A percentile compares a stretch with the other conserved stretches of the same genome.
phyloP scores from a whole-genome alignment of 768 basidiomycete genomes.

The Tylopilus intermedius region DNA sequence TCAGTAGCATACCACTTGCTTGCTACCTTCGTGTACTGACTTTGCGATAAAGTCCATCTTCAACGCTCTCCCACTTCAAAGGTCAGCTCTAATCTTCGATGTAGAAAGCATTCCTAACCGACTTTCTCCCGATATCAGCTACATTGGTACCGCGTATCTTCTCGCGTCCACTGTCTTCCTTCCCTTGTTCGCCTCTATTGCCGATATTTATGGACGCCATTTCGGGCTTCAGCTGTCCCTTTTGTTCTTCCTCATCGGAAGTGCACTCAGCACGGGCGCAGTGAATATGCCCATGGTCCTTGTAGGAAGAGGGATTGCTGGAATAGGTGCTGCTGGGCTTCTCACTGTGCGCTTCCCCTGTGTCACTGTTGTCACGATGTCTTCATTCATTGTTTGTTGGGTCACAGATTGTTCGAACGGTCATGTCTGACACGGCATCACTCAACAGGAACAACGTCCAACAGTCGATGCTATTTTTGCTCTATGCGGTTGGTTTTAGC shows the following conservation, averaged over 20 bases:
- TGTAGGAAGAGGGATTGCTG: too few species aligned
- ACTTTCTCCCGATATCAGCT: slow-evolving; percentile 24
- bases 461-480: slow-evolving; percentile 36
- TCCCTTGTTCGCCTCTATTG: slow-evolving; percentile 45
- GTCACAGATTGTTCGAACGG: slow-evolving; percentile 36
- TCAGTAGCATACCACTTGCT: neutral
- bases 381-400: neutral
- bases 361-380: too few species aligned
- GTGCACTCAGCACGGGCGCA: slow-evolving; percentile 6
- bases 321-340: slow-evolving; percentile 32
- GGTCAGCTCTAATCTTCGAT: slow-evolving; percentile 8
- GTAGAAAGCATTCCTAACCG: neutral
- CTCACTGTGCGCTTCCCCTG: slow-evolving; percentile 23
- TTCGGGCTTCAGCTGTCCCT: slow-evolving; percentile 42
- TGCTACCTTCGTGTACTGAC: neutral
- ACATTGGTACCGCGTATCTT: slow-evolving; percentile 47
- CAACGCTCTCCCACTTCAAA: slow-evolving; percentile 24
- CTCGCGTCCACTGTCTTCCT: slow-evolving; percentile 50
- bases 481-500: slow-evolving; percentile 41
- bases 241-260: slow-evolving; percentile 43
- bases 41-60: slow-evolving; percentile 23
- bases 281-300: too few species aligned
- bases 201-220: slow-evolving; percentile 49
- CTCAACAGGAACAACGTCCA: slow-evolving; percentile 42
- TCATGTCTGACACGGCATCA: slow-evolving; percentile 41